Conservation (phyloP, 495 filamentous ascomycete genomes). For the Penicillium cosmopolitanum region DNA sequence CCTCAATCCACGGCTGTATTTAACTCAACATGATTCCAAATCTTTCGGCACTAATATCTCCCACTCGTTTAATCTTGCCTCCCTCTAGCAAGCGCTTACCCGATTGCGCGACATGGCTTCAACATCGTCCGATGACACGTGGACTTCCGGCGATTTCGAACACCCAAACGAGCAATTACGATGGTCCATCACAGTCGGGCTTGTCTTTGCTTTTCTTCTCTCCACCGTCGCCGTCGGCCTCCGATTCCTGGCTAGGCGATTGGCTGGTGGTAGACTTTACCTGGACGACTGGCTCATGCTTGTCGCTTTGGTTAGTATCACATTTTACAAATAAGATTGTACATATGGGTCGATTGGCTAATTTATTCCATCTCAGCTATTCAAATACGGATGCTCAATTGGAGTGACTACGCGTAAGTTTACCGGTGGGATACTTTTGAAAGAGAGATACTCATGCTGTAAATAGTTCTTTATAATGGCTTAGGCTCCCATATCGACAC, state of each 20-base stretch:
- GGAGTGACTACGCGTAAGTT: conserved; percentile 33
- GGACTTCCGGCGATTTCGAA: conserved; percentile 27
- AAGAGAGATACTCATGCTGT: conserved; percentile 1
- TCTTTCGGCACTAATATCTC: conserved; percentile 6
- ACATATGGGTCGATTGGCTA: not conserved
- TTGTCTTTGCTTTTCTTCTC: conserved; percentile 35
- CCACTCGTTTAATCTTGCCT: conserved; percentile 11
- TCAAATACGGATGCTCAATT: conserved; percentile 41
- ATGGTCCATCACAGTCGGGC: conserved; percentile 31
- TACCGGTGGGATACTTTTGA: not conserved
- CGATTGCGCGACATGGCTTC: conserved; percentile 23
- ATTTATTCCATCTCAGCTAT: conserved; percentile 22
- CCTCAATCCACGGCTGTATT: conserved; percentile 1
- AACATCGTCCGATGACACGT: conserved; percentile 17
- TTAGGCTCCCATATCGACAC: conserved; percentile 39
- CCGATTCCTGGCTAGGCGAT: conserved; percentile 30
- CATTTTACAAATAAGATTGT: not conserved
- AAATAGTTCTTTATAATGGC: conserved; percentile 36
- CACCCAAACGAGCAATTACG: conserved; percentile 31
- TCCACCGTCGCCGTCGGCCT: conserved; percentile 35
- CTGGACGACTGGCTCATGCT: conserved; percentile 47
- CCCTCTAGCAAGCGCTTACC: not conserved
- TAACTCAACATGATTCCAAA: conserved; percentile 16
- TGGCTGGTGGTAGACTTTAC: conserved; percentile 31
- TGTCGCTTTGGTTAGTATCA: conserved; percentile 31